phyloP scores from a whole-genome alignment of 805 yeast genomes.

The Lachancea lanzarotensis region DNA sequence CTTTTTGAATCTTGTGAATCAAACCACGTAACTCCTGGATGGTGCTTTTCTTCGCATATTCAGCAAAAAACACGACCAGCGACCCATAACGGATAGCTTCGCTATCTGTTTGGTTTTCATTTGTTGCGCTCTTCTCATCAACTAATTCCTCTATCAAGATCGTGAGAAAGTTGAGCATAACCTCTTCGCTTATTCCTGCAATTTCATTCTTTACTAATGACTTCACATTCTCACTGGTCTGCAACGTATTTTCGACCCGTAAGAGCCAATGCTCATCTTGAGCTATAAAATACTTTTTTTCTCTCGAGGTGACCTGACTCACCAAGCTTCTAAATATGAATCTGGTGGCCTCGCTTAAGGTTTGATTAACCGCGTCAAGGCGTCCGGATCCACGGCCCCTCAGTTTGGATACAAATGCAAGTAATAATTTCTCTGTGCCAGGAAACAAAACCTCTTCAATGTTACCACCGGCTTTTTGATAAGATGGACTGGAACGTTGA shows the following conservation, averaged over 20 bases:
- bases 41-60: neutral
- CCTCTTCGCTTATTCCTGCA: neutral
- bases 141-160: neutral
- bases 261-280: slow-evolving; percentile 70
- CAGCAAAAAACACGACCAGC: neutral
- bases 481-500: neutral
- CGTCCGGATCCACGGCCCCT: too few relatives aligned
- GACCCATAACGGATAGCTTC: neutral
- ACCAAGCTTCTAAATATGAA: slow-evolving; percentile 56
- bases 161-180: neutral
- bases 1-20: neutral
- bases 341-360: slow-evolving; percentile 38
- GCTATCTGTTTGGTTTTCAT: neutral
- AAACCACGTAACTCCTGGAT: neutral
- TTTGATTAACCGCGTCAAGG: neutral
- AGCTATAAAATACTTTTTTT: slow-evolving; percentile 47
- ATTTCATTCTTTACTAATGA: neutral
- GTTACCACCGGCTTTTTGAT: neutral
- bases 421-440: neutral
- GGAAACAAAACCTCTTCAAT: neutral
- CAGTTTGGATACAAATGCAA: neutral
- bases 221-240: slow-evolving; percentile 40
- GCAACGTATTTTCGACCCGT: slow-evolving; percentile 62
- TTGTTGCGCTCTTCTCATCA: neutral
- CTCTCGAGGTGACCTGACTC: slow-evolving; percentile 54